These are phyloP conservation scores for Pseudozyma hubeiensis DNA, from an alignment of 1,284 basidiomycete species.

Conservation along the genomic window DNA sequence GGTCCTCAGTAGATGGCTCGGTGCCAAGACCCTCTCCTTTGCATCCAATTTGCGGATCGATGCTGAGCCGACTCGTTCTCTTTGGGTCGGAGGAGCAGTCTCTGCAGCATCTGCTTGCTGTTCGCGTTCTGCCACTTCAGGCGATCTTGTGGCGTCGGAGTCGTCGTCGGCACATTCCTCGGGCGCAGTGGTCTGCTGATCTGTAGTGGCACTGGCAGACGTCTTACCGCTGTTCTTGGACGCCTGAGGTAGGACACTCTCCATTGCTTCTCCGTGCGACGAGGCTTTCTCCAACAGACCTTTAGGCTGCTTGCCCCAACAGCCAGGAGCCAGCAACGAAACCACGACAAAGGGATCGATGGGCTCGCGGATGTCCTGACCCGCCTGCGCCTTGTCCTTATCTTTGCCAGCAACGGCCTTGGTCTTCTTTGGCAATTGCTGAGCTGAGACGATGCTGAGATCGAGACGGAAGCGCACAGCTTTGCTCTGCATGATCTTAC, in stretches of 20 bases:
- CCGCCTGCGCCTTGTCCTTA: conserved; percentile 26
- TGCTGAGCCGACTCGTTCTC: too few species aligned
- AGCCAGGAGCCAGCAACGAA: conserved; percentile 45
- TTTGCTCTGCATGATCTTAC: conserved; percentile 43
- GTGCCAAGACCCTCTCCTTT: conserved; percentile 1
- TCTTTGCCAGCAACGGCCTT: conserved; percentile 46
- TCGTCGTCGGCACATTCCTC: too few species aligned
- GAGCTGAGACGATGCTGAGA: conserved; percentile 82
- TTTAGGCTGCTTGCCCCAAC: conserved; percentile 55
- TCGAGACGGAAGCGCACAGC: conserved; percentile 49
- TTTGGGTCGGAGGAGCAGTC: neutral
- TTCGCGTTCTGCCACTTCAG: too few species aligned
- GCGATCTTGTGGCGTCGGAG: too few species aligned
- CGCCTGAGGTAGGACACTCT: neutral
- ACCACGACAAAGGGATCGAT: conserved; percentile 60
- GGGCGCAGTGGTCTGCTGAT: too few species aligned
- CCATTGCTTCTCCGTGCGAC: neutral
- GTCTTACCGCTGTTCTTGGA: neutral
- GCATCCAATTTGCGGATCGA: too few species aligned
- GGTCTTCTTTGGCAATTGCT: conserved; percentile 79
- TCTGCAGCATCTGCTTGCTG: neutral
- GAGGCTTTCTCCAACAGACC: conserved; percentile 30
- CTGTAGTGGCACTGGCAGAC: neutral
- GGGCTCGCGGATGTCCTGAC: conserved; percentile 38
- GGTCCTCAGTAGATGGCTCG: conserved; percentile 36